A percentile compares a stretch with the other conserved stretches of the same genome.
These are phyloP conservation scores for Smithsoniella earleae DNA, from an alignment of 163 green algal genomes.

Conservation along the genomic window DNA sequence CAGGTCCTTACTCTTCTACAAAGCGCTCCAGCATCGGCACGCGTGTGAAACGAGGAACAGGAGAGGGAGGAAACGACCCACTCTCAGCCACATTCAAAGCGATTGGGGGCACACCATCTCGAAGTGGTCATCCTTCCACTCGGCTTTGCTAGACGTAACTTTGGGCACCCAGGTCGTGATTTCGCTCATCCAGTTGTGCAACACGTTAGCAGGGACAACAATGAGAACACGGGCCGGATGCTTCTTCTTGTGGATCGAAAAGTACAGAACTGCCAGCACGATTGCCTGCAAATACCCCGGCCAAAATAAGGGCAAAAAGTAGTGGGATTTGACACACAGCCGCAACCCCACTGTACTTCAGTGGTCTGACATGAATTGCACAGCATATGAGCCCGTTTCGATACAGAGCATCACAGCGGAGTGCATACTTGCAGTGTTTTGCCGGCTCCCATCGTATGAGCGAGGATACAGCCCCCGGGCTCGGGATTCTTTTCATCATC, in stretches of 20 bases:
- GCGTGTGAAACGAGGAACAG: too few species aligned
- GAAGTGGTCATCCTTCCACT: neutral
- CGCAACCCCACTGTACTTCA: too few species aligned
- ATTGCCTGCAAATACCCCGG: slow-evolving; percentile 22
- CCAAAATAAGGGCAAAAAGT: too few species aligned
- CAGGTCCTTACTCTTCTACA: too few species aligned
- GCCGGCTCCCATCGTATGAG: slow-evolving; percentile 18
- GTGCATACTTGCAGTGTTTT: slow-evolving; percentile 11
- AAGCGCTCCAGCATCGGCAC: too few species aligned
- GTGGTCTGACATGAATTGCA: too few species aligned
- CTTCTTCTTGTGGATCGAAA: neutral
- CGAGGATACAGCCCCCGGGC: neutral
- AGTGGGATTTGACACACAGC: too few species aligned
- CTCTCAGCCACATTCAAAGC: too few species aligned
- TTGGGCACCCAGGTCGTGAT: neutral
- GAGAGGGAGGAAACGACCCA: too few species aligned
- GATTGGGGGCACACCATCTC: neutral
- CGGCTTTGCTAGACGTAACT: neutral
- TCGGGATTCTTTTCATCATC: neutral
- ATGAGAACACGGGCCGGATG: neutral
- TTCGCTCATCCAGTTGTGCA: slow-evolving; percentile 26
- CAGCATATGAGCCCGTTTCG: too few species aligned
- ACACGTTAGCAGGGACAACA: slow-evolving; percentile 1
- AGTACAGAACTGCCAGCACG: neutral
- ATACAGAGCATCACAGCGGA: too few species aligned